A percentile compares a stretch with the other conserved stretches of the same genome.
Evolutionary conservation across 225 moss, liverwort and hornwort species (phyloP).

Genomic region (Climacium dendroides): DNA sequence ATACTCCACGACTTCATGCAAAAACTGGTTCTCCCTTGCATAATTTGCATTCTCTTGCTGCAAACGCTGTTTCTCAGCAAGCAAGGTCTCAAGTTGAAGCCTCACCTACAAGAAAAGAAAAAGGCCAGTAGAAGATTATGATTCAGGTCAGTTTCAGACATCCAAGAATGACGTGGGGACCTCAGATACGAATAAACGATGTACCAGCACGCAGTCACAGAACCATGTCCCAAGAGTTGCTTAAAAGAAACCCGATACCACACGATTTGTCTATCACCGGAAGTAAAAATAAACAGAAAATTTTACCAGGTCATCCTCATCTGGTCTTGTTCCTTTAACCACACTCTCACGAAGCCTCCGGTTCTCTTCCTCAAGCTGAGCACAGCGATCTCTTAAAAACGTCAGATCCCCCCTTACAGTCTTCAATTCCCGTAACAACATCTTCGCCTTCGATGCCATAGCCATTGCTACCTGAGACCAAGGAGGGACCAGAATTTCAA

Average conservation of each 20-base stretch:
- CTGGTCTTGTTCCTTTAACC: conserved; percentile 58
- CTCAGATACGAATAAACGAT: not conserved
- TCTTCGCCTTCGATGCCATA: conserved; percentile 88
- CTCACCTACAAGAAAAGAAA: conserved; percentile 50
- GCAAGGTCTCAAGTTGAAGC: conserved; percentile 80
- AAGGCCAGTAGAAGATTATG: not conserved
- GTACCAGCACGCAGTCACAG: not conserved
- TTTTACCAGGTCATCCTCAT: conserved; percentile 76
- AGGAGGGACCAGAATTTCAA: not conserved
- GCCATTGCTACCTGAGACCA: conserved; percentile 82
- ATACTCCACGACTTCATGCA: conserved; percentile 94
- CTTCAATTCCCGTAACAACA: conserved; percentile 73
- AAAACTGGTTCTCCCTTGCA: conserved; percentile 79
- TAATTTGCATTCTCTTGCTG: conserved; percentile 89
- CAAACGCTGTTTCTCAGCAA: conserved; percentile 88
- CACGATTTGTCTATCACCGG: not conserved
- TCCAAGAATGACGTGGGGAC: not conserved
- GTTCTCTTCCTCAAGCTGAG: conserved; percentile 92
- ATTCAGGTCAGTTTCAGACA: not conserved
- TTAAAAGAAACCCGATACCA: not conserved
- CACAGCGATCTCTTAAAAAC: conserved; percentile 68
- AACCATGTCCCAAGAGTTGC: not conserved
- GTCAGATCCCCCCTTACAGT: conserved; percentile 65
- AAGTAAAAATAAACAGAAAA: not conserved
- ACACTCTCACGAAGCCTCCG: conserved; percentile 80